Conservation (phyloP, 2,329 filamentous ascomycete species). For the Sphaerulina vaccinii region DNA sequence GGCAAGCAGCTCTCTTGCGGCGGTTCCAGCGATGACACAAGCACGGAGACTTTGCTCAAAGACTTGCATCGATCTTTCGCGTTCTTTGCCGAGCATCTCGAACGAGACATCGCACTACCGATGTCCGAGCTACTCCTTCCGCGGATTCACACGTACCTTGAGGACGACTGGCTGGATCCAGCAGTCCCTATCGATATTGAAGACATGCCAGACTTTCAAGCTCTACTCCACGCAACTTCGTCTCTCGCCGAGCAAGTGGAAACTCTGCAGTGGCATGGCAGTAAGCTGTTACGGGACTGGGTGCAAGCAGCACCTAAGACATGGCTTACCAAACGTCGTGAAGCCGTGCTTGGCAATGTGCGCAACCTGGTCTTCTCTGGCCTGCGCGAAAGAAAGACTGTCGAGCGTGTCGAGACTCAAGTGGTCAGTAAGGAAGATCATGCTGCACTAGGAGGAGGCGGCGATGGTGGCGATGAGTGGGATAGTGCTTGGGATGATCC, state of each 20-base stretch:
- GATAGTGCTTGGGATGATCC: constrained; percentile 69
- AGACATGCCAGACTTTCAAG: constrained; percentile 70
- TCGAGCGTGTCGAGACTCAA: constrained; percentile 83
- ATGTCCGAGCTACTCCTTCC: constrained; percentile 71
- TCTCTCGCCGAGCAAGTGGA: constrained; percentile 65
- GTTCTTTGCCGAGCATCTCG: constrained; percentile 54
- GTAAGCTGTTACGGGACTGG: constrained; percentile 71
- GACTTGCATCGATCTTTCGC: constrained; percentile 48
- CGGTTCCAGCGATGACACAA: constrained; percentile 23
- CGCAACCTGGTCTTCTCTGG: constrained; percentile 67
- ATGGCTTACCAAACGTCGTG: constrained; percentile 83
- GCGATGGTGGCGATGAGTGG: constrained; percentile 66
- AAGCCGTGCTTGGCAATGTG: constrained; percentile 73
- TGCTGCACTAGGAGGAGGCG: constrained; percentile 47
- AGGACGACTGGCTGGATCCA: constrained; percentile 71
- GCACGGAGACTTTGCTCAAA: constrained; percentile 39
- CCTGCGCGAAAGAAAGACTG: constrained; percentile 64
- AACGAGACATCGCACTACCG: constrained; percentile 48
- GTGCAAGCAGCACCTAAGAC: constrained; percentile 73
- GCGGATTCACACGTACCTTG: constrained; percentile 64
- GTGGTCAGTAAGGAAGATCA: constrained; percentile 70
- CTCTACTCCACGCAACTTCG: constrained; percentile 62
- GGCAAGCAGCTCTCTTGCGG: constrained; percentile 30
- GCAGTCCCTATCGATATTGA: constrained; percentile 73
- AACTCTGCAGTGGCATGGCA: constrained; percentile 60